Base-by-base conservation (phyloP, 768 basidiomycete species). In the Lanmaoa pseudosensibilis region DNA sequence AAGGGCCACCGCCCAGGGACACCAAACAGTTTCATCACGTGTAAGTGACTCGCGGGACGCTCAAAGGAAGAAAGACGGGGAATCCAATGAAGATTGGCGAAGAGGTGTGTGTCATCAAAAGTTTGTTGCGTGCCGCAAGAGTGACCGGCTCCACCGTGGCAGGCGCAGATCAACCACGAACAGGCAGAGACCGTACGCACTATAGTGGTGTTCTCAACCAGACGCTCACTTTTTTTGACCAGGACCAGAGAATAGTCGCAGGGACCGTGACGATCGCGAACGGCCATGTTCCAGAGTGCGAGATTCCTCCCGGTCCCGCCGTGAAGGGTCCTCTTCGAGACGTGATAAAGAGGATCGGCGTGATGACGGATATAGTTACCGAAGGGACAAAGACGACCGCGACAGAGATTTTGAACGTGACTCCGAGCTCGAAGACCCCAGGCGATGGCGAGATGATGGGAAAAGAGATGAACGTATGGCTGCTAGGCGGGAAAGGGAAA, bases 361-460 rank as follows among this genome's bases (percentile, higher is more conserved):
- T 36, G 72, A 73, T 15, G 75, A 69, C 9, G 61, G 61, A 37
- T 46, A 50, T 49, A 32, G 38, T 48, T 56, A 47, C 45, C 69
- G 69, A 49, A 69, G 64, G 47, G 72, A 73, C 49, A 68, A 55
- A 46, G 74, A 75, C 23, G 75, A 81, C 44, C 73, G 76, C 16
- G 75, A 74, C 21, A 67, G 63, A 49, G 78, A 81, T 52, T 58
- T 71, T 46, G 81, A 80, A 27, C 76, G 77, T 19, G 83, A 83
- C 36, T 65, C 58, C n/a, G 85, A 85, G 16, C 72, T 73, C 9
- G 88, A 90, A 43, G 88, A 91, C 61, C 74, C 85, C 25, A 78
- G 90, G 50, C 83, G 85, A 57, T 92, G 90, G 90, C 78, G 88
- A 63, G 90, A 92, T 66, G 90, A 92, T 61, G 90, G 90, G 16